These are phyloP conservation scores for Daldinia sp. DNA, from an alignment of 2,329 filamentous ascomycete genomes.

Conservation along the genomic window DNA sequence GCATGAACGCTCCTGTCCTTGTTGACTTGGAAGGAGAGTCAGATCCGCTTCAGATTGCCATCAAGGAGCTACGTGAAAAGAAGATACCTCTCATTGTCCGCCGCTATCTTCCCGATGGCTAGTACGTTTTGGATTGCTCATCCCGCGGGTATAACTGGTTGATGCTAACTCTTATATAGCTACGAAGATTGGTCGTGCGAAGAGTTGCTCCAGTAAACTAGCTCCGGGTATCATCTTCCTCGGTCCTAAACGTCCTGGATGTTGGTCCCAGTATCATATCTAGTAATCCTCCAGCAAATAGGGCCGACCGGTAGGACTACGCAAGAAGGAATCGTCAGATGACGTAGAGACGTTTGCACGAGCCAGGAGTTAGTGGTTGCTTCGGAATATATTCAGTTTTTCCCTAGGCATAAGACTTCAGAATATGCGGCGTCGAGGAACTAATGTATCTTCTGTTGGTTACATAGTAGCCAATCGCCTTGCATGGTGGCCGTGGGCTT, in stretches of 20 bases:
- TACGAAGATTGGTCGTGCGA: conserved; percentile 99
- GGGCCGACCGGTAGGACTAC: conserved; percentile 18
- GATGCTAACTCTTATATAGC: conserved; percentile 60
- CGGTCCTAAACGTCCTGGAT: conserved; percentile 2
- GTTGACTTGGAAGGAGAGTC: conserved; percentile 98
- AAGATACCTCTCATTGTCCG: conserved; percentile 97
- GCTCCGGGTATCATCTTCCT: conserved; percentile 7
- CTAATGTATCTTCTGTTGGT: conserved; percentile 8
- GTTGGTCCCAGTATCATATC: neutral
- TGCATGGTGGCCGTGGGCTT: conserved; percentile 1
- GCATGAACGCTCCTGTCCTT: conserved; percentile 97
- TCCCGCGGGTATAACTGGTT: neutral
- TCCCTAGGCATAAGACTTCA: conserved; percentile 19
- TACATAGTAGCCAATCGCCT: conserved; percentile 14
- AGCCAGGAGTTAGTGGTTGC: conserved; percentile 48
- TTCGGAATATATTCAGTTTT: conserved; percentile 42
- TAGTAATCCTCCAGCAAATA: conserved; percentile 14
- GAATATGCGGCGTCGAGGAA: conserved; percentile 12
- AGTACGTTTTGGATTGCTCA: conserved; percentile 68
- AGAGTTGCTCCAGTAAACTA: conserved; percentile 77
- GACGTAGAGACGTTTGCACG: conserved; percentile 49
- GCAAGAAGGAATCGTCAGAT: conserved; percentile 33
- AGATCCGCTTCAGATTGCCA: conserved; percentile 95
- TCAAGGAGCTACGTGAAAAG: conserved; percentile 97
- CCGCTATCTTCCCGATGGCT: conserved; percentile 96